A percentile compares a stretch with the other conserved stretches of the same genome.
Evolutionary conservation across 2,329 filamentous ascomycete genomes (phyloP).

Genomic region (Penicillium sp.): DNA sequence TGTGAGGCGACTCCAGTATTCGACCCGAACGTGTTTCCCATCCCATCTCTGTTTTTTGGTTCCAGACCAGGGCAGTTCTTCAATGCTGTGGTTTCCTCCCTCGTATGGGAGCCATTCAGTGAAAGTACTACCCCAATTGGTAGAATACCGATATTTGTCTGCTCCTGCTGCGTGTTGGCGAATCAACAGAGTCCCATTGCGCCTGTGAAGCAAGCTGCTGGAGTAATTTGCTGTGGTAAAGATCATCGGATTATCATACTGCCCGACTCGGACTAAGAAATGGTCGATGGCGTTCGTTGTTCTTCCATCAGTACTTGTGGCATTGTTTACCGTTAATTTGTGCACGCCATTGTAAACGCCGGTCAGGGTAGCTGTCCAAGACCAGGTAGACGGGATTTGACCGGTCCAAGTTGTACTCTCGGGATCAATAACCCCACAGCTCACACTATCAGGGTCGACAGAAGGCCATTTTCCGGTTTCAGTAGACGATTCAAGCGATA

Average conservation of each 20-base stretch:
- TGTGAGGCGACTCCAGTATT: conserved; percentile 61
- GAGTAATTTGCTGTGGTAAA: conserved; percentile 62
- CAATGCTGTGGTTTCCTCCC: conserved; percentile 51
- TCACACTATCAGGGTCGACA: conserved; percentile 46
- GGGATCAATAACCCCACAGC: conserved; percentile 45
- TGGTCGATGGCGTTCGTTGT: conserved; percentile 57
- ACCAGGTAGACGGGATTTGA: conserved; percentile 55
- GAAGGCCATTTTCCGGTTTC: conserved; percentile 45
- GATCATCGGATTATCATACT: conserved; percentile 58
- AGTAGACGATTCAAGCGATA: conserved; percentile 55
- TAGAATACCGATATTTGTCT: conserved; percentile 61
- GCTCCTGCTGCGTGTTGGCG: conserved; percentile 62
- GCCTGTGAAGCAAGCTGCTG: conserved; percentile 49
- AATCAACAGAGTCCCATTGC: conserved; percentile 49
- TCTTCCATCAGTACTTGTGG: conserved; percentile 43
- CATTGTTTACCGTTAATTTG: conserved; percentile 56
- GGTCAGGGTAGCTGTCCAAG: conserved; percentile 52
- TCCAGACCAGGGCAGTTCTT: conserved; percentile 56
- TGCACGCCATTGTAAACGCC: conserved; percentile 63
- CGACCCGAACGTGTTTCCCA: conserved; percentile 61
- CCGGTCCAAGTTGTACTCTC: conserved; percentile 45
- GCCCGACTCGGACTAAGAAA: conserved; percentile 61
- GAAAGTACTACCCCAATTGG: conserved; percentile 60
- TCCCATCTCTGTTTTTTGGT: conserved; percentile 57
- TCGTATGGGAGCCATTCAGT: conserved; percentile 58